Evolutionary conservation across 148 eudicot genomes (phyloP).

Genomic region (Spergularia marina): DNA sequence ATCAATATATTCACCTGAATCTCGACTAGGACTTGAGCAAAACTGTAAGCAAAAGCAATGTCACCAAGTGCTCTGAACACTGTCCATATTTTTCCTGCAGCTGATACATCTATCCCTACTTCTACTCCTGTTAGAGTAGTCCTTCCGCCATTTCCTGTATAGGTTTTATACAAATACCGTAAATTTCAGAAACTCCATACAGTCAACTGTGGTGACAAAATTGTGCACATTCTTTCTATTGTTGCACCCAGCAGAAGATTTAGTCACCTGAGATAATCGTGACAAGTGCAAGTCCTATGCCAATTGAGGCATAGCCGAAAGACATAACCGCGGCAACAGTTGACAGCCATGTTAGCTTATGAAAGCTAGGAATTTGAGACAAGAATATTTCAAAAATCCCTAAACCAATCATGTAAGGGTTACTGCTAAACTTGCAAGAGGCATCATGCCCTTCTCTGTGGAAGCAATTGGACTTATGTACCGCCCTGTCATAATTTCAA

Average conservation of each 20-base stretch:
- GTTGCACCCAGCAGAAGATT: neutral
- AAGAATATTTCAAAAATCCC: constrained; percentile 58
- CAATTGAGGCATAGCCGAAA: constrained; percentile 59
- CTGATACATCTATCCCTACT: constrained; percentile 42
- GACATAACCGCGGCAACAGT: constrained; percentile 72
- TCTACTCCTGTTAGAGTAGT: constrained; percentile 57
- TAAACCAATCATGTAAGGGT: constrained; percentile 53
- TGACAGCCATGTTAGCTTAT: constrained; percentile 58
- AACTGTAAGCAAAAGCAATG: constrained; percentile 66
- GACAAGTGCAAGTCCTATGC: constrained; percentile 63
- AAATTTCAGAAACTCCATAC: neutral
- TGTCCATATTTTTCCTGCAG: constrained; percentile 57
- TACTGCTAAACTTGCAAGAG: constrained; percentile 39
- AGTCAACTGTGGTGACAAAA: too few relatives aligned
- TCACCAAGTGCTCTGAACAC: constrained; percentile 63
- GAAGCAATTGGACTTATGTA: constrained; percentile 62
- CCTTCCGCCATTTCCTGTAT: constrained; percentile 43
- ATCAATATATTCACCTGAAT: constrained; percentile 43
- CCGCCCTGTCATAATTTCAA: constrained; percentile 41
- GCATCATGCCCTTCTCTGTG: constrained; percentile 50
- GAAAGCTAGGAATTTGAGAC: constrained; percentile 67
- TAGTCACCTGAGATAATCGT: constrained; percentile 48
- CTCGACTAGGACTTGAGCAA: constrained; percentile 56
- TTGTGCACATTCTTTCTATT: too few relatives aligned
- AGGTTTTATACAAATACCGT: neutral